Percentiles rank a stretch among this genome's conserved stretches.
Evolutionary conservation across 345 rosid genomes (phyloP).

Genomic region (Euphorbia tirucalli): DNA sequence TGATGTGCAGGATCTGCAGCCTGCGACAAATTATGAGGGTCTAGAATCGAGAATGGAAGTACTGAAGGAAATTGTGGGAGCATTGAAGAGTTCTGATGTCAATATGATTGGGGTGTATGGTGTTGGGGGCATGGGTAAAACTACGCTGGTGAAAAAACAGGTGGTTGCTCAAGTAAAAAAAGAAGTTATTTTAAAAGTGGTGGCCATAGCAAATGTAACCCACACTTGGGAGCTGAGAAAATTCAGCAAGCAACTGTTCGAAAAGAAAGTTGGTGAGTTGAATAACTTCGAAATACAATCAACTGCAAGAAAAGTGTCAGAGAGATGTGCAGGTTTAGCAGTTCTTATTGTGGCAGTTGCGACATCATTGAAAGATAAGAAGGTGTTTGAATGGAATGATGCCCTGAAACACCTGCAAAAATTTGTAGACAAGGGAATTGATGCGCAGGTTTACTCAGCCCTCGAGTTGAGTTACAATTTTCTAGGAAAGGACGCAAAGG

Average conservation of each 20-base stretch:
- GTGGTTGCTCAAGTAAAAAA: background rate
- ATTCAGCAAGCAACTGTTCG: slow-evolving; percentile 32
- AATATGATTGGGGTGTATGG: slow-evolving; percentile 10
- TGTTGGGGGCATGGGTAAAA: slow-evolving; percentile 9
- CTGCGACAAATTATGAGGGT: background rate
- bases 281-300: background rate
- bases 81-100: background rate
- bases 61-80: background rate
- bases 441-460: background rate
- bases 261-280: slow-evolving; percentile 10
- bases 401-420: background rate
- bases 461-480: slow-evolving; percentile 15
- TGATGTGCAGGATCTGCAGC: background rate
- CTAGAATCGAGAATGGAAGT: background rate
- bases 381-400: slow-evolving; percentile 7
- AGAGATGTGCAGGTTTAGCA: slow-evolving; percentile 26
- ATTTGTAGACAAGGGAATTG: background rate
- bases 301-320: background rate
- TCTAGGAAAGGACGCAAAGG: background rate
- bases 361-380: background rate
- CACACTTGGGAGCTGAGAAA: background rate
- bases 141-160: background rate
- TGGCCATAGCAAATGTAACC: slow-evolving; percentile 8
- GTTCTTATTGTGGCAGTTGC: slow-evolving; percentile 14
- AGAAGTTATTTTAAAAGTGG: background rate